A percentile compares a stretch with the other conserved stretches of the same genome.
Conservation (phyloP, 2,329 filamentous ascomycete genomes). For the Pezicula radicicola region DNA sequence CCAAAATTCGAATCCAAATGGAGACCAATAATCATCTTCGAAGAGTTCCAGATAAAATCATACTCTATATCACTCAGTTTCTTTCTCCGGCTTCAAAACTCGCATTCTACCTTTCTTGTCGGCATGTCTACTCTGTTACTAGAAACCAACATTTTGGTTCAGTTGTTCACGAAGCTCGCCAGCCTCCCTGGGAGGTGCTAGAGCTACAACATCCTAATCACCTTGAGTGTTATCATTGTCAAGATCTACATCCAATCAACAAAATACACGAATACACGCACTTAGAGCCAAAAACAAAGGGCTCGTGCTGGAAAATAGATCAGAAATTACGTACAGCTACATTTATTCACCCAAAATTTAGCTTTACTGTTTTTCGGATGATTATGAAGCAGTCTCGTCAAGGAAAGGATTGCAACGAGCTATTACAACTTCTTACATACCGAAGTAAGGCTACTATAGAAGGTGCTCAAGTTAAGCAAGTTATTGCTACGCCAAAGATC, state of each 20-base stretch:
- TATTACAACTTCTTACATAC: conserved; percentile 10
- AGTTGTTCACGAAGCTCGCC: not conserved
- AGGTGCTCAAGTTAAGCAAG: conserved; percentile 6
- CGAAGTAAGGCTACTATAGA: conserved; percentile 2
- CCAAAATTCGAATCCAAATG: too few species aligned
- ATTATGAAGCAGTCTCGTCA: conserved; percentile 13
- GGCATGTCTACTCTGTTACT: not conserved
- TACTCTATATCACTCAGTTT: not conserved
- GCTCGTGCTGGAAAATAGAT: not conserved
- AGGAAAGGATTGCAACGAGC: not conserved
- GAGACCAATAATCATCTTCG: not conserved
- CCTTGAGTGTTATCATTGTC: conserved; percentile 10
- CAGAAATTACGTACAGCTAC: not conserved
- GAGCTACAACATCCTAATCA: conserved; percentile 7
- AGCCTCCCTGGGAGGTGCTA: conserved; percentile 5
- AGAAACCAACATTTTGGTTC: not conserved
- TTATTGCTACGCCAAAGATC: conserved; percentile 8
- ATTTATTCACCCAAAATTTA: conserved; percentile 12
- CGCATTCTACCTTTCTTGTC: not conserved
- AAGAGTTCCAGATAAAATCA: not conserved
- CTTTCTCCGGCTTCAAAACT: not conserved
- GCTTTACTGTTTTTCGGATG: conserved; percentile 11
- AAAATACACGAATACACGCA: conserved; percentile 3
- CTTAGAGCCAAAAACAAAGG: not conserved
- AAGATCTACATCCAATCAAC: conserved; percentile 2